Evolutionary conservation across 345 rosid species (phyloP), one percentile per base, ranked within the genome.

Genomic region (Firmiana major): DNA sequence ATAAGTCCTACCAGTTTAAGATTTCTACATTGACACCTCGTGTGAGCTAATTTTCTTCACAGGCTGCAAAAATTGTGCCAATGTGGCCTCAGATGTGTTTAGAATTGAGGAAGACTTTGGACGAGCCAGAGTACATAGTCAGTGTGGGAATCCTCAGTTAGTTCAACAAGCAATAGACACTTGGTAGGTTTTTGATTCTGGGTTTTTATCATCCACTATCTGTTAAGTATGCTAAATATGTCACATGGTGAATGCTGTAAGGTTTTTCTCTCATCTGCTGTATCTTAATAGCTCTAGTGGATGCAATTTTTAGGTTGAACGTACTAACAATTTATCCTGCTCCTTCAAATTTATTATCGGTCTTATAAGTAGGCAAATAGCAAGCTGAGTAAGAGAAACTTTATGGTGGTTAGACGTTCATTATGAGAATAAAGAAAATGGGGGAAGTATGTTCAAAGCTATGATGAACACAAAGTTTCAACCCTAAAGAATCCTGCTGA

Each of bases 21-120:
- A 21, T 7, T 49, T 72, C 53, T 43, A 67, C n/a, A 42, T 48
- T 12, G 71, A 21, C 19, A 68, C 54, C 11, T 40, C 28, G 53
- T 73, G n/a, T 34, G 48, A 73, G 46, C 46, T 53, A 24, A 12
- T 16, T 58, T 22, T 15, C 71, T 68, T 81, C 28, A 24, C 87
- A 95, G 99, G 99, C 53, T 95, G 99, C 85, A 95, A 93, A 80
- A 95, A 93, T 69, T 95, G 99, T 88, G 96, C 95, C 58, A 95
- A 88, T 79, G 81, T 95, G 77, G 90, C 94, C 40, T 78, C 89
- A 15, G 88, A 87, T 81, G 91, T 89, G 71, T 95, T 93, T 82
- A 38, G 82, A 22, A 91, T 95, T 55, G 99, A 95, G 88, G 99
- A 95, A 51, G 98, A 95, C 54, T 91, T 88, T 77, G 99, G 99